phyloP scores from a whole-genome alignment of 2,329 filamentous ascomycete genomes.

The Trichoderma koningii region DNA sequence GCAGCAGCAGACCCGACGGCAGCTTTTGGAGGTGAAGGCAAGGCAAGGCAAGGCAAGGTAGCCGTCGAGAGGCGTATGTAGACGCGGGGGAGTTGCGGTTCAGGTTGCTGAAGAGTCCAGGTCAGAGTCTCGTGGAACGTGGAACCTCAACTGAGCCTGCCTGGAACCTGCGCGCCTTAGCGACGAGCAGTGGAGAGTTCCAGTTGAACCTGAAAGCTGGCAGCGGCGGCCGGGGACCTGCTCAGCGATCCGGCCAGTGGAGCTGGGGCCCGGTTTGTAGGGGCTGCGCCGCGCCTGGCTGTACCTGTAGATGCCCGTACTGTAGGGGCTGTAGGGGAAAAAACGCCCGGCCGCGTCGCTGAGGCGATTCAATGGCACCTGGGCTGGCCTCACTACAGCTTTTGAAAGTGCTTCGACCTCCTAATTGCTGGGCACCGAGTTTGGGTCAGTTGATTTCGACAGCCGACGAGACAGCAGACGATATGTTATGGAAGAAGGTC shows the following conservation, averaged over 20 bases:
- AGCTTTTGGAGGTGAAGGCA: slow-evolving; percentile 8
- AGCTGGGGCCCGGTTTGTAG: not conserved
- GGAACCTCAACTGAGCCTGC: not conserved
- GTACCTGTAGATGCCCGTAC: not conserved
- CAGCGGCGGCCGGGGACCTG: slow-evolving; percentile 9
- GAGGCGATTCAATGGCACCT: not conserved
- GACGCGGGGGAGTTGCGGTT: slow-evolving; percentile 23
- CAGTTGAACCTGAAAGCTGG: slow-evolving; percentile 3
- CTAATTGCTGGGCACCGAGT: too few relatives aligned
- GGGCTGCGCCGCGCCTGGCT: not conserved
- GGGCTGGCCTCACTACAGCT: not conserved
- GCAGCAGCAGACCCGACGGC: not conserved
- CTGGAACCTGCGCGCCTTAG: not conserved
- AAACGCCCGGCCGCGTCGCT: not conserved
- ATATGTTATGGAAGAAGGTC: not conserved
- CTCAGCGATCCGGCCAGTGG: slow-evolving; percentile 15
- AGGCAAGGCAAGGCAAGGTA: not conserved
- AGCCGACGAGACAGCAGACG: not conserved
- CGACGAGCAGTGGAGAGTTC: not conserved
- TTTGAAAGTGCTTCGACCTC: too few relatives aligned
- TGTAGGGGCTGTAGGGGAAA: slow-evolving; percentile 3
- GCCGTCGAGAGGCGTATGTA: slow-evolving; percentile 22
- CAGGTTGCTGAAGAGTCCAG: slow-evolving; percentile 9
- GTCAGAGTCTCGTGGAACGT: not conserved
- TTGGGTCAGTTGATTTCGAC: not conserved